Base-by-base conservation (phyloP, 106 monocot genomes). In the Dendrobium nobile region DNA sequence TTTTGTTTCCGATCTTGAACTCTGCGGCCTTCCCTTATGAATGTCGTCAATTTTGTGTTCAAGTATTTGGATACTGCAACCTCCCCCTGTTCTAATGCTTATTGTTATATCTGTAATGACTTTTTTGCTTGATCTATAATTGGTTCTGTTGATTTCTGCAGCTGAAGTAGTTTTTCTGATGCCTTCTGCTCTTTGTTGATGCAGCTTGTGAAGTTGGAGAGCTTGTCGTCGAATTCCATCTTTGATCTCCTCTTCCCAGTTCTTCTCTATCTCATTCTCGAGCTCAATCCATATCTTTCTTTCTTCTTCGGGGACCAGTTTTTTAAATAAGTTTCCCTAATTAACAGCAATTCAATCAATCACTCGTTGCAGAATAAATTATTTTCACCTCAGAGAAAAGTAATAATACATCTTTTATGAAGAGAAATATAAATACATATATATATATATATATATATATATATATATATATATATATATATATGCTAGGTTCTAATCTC, bases 161-260 rank as follows among this genome's bases (percentile, higher is more conserved):
- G 24, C 31, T 11, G 26, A 27, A 10, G 67, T 1, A 10, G 7
- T 27, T 26, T 67, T 67, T 31, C 28, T 67, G 8, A 27, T 65
- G 67, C 67, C 5, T 67, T 9, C 9, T 45, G 45, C 45, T 45
- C 78, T 84, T 18, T 84, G 82, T 56, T 68, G 75, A 33, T 87
- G 77, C 41, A 87, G 61, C 22, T 37, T 80, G 61, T 84, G 82
- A 48, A 87, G 61, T 11, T 26, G 81, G 70, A 65, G 84, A 68
- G 82, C 84, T 15, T 79, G 82, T 6, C 44, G 37, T 11, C 67
- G 75, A 11, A 87, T 65, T 22, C 68, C 68, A 15, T 84, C 82
- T 78, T 87, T 87, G 78, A 87, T 87, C 82, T 84, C 87, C 67
- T 84, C 84, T 84, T 87, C 87, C 55, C 84, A 31, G 72, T 75